Conservation (phyloP, 2,329 filamentous ascomycete genomes). For the Leptographium radiaticola region DNA sequence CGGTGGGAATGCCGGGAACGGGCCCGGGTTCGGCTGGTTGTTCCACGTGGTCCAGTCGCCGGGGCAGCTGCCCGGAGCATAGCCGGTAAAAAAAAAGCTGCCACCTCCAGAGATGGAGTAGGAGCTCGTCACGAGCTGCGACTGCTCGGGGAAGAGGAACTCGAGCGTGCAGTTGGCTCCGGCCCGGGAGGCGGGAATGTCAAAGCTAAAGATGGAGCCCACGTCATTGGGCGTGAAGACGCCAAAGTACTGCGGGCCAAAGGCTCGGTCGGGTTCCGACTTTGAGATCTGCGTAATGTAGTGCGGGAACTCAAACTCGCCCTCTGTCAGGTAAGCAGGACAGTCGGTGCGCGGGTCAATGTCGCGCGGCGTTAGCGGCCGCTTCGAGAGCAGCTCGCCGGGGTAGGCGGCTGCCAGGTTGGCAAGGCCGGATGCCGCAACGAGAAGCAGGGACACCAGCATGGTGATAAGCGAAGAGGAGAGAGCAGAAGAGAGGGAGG, state of each 20-base stretch:
- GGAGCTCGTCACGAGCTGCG: conserved; percentile 20
- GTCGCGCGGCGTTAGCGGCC: neutral
- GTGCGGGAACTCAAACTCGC: conserved; percentile 18
- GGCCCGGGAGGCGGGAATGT: conserved; percentile 23
- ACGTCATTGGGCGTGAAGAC: conserved; percentile 22
- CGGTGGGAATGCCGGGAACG: conserved; percentile 11
- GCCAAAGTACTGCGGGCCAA: conserved; percentile 25
- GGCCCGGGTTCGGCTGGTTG: conserved; percentile 15
- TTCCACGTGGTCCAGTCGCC: conserved; percentile 17
- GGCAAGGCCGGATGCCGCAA: too few species aligned
- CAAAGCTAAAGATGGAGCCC: conserved; percentile 29
- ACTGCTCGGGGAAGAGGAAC: conserved; percentile 27
- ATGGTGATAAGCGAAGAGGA: too few species aligned
- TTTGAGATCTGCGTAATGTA: conserved; percentile 20
- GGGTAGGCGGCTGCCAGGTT: neutral
- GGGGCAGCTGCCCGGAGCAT: conserved; percentile 16
- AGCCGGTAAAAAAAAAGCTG: conserved; percentile 18
- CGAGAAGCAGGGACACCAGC: too few species aligned
- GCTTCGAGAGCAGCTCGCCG: conserved; percentile 1
- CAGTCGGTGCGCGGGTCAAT: neutral
- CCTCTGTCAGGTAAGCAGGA: conserved; percentile 3
- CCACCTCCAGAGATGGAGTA: conserved; percentile 25
- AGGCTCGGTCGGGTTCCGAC: conserved; percentile 21
- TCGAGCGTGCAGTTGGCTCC: conserved; percentile 32
- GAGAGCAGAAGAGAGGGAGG: too few species aligned